phyloP scores from a whole-genome alignment of 2,329 filamentous ascomycete genomes.

The Penicillium sp. region DNA sequence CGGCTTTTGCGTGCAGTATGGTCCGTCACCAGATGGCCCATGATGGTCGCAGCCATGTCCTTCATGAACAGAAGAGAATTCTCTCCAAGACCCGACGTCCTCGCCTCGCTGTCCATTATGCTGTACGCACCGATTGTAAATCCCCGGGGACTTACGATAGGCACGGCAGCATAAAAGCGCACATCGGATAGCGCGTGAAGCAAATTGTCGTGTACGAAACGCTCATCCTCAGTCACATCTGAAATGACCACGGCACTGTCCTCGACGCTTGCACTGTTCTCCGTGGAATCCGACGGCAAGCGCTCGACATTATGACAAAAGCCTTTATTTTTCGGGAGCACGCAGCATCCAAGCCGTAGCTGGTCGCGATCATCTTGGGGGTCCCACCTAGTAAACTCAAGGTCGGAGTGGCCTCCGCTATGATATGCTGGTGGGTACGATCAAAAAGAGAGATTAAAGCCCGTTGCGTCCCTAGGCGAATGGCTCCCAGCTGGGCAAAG shows the following conservation, averaged over 20 bases:
- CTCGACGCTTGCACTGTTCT: background rate
- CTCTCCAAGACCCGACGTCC: conserved; percentile 22
- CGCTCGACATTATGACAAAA: conserved; percentile 28
- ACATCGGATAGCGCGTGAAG: conserved; percentile 30
- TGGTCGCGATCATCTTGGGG: conserved; percentile 23
- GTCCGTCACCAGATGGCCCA: conserved; percentile 58
- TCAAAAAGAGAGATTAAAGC: conserved; percentile 55
- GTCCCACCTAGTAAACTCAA: conserved; percentile 36
- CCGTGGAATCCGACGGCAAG: background rate
- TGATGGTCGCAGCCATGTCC: conserved; percentile 56
- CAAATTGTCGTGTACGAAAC: conserved; percentile 28
- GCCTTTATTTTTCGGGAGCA: conserved; percentile 28
- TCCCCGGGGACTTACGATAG: conserved; percentile 56
- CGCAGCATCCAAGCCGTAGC: conserved; percentile 33
- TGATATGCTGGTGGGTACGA: conserved; percentile 48
- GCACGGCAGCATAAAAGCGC: conserved; percentile 56
- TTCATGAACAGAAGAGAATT: conserved; percentile 55
- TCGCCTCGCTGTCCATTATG: conserved; percentile 55
- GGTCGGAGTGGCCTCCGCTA: conserved; percentile 52
- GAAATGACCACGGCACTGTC: conserved; percentile 24
- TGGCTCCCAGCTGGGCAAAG: conserved; percentile 52
- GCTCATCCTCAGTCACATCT: conserved; percentile 36
- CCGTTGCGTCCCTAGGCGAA: conserved; percentile 46
- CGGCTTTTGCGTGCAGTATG: conserved; percentile 52
- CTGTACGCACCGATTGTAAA: conserved; percentile 59